These are phyloP conservation scores for Cytidiella melzeri DNA, from an alignment of 768 basidiomycete genomes.

Conservation along the genomic window DNA sequence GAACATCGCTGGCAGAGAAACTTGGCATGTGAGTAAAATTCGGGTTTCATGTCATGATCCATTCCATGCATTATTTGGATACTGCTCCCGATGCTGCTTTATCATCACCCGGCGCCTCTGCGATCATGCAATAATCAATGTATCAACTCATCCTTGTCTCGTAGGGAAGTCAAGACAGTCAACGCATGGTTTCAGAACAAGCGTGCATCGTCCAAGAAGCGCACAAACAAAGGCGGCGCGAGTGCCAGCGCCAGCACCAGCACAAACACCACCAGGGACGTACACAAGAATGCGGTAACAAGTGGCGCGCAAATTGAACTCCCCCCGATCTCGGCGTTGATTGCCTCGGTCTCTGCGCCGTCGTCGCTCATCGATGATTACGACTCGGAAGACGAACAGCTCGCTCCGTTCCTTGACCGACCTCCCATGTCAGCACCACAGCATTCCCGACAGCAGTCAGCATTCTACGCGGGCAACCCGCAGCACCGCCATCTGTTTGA, in stretches of 20 bases:
- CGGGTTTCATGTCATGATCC: neutral
- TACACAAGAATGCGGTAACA: conserved; percentile 23
- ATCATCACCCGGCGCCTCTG: conserved; percentile 11
- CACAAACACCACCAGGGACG: conserved; percentile 11
- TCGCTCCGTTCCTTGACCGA: conserved; percentile 20
- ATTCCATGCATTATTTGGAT: neutral
- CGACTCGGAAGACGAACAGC: conserved; percentile 43
- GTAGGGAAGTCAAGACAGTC: conserved; percentile 79
- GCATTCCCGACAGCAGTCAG: conserved; percentile 26
- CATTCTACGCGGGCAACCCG: conserved; percentile 41
- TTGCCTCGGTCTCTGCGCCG: conserved; percentile 33
- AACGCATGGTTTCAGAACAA: conserved; percentile 88
- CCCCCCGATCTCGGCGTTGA: conserved; percentile 35
- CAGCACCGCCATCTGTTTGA: conserved; percentile 49
- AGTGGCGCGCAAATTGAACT: conserved; percentile 21
- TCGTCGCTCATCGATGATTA: conserved; percentile 35
- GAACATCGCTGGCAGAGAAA: conserved; percentile 61
- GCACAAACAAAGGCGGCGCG: conserved; percentile 34
- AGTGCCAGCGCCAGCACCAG: conserved; percentile 18
- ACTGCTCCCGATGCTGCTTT: conserved; percentile 1
- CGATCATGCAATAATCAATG: neutral
- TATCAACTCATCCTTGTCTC: conserved; percentile 8
- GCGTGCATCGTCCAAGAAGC: conserved; percentile 76
- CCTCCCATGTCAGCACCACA: too few relatives aligned
- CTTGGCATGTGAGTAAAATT: conserved; percentile 63